A percentile compares a stretch with the other conserved stretches of the same genome.
phyloP scores from a whole-genome alignment of 2,329 filamentous ascomycete species.

The Drechslerella dactyloides region DNA sequence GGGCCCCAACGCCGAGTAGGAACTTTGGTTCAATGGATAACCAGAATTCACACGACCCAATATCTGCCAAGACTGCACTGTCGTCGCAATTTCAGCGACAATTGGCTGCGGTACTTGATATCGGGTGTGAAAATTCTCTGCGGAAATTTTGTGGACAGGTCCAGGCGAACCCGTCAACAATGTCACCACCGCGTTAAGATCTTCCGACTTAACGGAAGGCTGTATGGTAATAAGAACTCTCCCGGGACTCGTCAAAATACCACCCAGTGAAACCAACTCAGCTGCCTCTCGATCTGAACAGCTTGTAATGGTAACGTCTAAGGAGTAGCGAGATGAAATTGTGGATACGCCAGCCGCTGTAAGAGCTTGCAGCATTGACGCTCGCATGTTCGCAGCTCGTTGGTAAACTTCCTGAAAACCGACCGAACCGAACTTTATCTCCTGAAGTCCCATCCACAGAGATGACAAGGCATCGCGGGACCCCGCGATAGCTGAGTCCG shows the following conservation, averaged over 20 bases:
- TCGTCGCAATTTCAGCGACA: background rate
- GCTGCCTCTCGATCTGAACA: background rate
- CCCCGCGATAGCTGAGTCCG: slow-evolving; percentile 24
- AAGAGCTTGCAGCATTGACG: background rate
- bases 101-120: slow-evolving; percentile 1
- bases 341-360: background rate
- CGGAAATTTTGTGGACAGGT: background rate
- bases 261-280: background rate
- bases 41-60: background rate
- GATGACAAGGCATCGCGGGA: slow-evolving; percentile 27
- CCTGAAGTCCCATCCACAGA: slow-evolving; percentile 27
- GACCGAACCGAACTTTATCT: slow-evolving; percentile 22
- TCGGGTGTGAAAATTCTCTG: background rate
- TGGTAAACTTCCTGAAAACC: slow-evolving; percentile 22
- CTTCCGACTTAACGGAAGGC: background rate
- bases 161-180: background rate
- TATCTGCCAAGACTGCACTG: slow-evolving; percentile 3
- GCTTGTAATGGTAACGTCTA: slow-evolving; percentile 2
- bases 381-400: background rate
- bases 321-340: background rate
- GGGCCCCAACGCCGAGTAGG: slow-evolving; percentile 1
- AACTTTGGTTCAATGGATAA: background rate
- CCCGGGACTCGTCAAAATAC: background rate
- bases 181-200: background rate
- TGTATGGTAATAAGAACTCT: background rate